Evolutionary conservation across 116 monocot species (phyloP).

Genomic region (Iris pallida): DNA sequence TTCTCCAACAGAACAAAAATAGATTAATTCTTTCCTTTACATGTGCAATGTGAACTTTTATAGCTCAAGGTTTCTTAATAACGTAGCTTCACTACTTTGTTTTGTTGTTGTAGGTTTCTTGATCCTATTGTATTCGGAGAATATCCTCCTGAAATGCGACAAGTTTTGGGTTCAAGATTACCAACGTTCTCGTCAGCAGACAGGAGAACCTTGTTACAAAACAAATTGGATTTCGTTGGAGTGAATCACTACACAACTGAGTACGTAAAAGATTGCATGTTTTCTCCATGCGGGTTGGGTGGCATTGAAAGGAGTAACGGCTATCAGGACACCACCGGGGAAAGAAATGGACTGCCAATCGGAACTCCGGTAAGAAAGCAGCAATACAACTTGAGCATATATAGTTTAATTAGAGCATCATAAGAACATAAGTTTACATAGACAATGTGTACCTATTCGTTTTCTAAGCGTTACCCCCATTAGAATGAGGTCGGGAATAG

Average conservation of each 20-base stretch:
- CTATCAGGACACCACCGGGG: not conserved
- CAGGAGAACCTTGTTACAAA: slow-evolving; percentile 21
- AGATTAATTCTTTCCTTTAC: not conserved
- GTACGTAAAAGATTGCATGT: slow-evolving; percentile 41
- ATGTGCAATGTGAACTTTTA: not conserved
- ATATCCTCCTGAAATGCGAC: slow-evolving; percentile 42
- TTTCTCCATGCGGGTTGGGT: slow-evolving; percentile 16
- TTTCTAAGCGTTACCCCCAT: no score
- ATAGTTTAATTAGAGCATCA: no score
- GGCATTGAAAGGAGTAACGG: not conserved
- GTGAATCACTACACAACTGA: slow-evolving; percentile 46
- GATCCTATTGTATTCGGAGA: slow-evolving; percentile 38
- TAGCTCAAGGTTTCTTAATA: not conserved
- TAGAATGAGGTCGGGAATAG: no score
- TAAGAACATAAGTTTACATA: no score
- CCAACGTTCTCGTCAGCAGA: slow-evolving; percentile 36
- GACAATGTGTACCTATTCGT: no score
- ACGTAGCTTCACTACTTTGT: not conserved
- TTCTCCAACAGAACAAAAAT: not conserved
- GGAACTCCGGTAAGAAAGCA: slow-evolving; percentile 27
- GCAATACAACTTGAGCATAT: no score
- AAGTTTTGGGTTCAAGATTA: slow-evolving; percentile 27
- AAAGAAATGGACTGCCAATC: slow-evolving; percentile 33
- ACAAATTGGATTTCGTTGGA: slow-evolving; percentile 49
- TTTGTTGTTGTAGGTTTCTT: slow-evolving; percentile 24